Evolutionary conservation across 208 protist species (phyloP), one percentile per base, ranked within the genome.

Genomic region (Sergeia podlipaevii): DNA sequence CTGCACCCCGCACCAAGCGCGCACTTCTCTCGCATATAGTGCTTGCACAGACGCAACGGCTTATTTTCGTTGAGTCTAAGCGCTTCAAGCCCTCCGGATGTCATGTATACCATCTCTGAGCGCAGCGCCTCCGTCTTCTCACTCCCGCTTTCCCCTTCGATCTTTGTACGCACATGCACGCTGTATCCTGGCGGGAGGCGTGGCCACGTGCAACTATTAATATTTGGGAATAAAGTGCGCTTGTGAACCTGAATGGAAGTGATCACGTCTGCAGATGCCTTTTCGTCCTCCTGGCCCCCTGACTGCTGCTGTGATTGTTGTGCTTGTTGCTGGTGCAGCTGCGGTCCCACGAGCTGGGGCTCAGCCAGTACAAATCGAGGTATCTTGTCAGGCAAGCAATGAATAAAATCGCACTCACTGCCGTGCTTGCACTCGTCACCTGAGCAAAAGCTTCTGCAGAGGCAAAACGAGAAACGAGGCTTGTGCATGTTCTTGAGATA

Each of bases 21-120:
- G 38, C 80, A 88, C 58, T 79, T 80, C 48, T 84, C 76, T 4
- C 76, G 70, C 26, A 77, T 63, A 50, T 72, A 88, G 60, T 88
- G 80, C 44, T 84, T 83, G 65, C 80, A 88, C 28, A 83, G 42
- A 5, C 73, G 80, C 50, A 88, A 69, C 17, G 72, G 60, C 23
- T 61, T 29, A 17, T 58, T 56, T 5, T 34, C 50, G n/a, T 56
- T 65, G 39, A n/a, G 21, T 30, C 10, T 48, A 45, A 77, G 49
- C 20, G 72, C 74, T 37, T 74, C 73, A 39, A 70, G 65, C 13
- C 72, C 71, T 11, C 75, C 80, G 10, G 70, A 65, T 3, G 75
- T 88, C 15, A 57, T 56, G 65, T 80, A 82, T 20, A 83, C 62
- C 27, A 68, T 36, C 56, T 88, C 74, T 0, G 71, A 77, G 7